phyloP scores from a whole-genome alignment of 805 yeast species.

The Hermanozyma aechmeae region DNA sequence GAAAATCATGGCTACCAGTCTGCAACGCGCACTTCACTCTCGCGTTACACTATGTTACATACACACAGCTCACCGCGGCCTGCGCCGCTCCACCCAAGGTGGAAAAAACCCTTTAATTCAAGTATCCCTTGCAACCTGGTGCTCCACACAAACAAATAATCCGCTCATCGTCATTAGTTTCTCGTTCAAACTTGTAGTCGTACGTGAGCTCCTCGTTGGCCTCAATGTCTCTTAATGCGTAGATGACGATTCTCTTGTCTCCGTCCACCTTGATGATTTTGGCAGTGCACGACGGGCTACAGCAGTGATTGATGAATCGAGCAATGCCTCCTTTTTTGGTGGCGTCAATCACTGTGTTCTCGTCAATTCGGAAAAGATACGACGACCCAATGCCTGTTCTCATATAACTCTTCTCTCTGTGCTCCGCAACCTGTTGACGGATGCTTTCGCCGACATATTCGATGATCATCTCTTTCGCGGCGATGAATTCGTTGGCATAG shows the following conservation, averaged over 20 bases:
- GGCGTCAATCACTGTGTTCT: constrained; percentile 92
- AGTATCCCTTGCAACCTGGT: constrained; percentile 83
- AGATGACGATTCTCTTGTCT: constrained; percentile 85
- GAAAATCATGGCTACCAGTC: no score
- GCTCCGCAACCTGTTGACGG: constrained; percentile 89
- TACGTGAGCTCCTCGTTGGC: constrained; percentile 91
- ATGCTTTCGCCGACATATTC: constrained; percentile 96
- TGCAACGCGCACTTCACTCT: no score
- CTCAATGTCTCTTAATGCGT: constrained; percentile 80
- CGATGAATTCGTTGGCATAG: constrained; percentile 90
- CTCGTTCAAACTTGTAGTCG: constrained; percentile 92
- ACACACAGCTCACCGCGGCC: not conserved
- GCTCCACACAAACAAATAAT: constrained; percentile 94
- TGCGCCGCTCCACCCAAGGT: not conserved
- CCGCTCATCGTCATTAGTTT: constrained; percentile 78
- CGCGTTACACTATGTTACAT: not conserved
- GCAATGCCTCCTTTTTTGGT: constrained; percentile 97
- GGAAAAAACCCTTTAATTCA: constrained; percentile 40
- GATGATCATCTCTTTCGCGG: constrained; percentile 94
- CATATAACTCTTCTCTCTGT: constrained; percentile 76
- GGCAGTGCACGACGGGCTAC: constrained; percentile 96
- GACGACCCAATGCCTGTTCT: constrained; percentile 93
- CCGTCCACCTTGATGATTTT: constrained; percentile 94
- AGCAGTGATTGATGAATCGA: constrained; percentile 92
- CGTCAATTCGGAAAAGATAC: constrained; percentile 86